Evolutionary conservation across 2,329 filamentous ascomycete genomes (phyloP).

Genomic region (Scedosporium aurantiacum): DNA sequence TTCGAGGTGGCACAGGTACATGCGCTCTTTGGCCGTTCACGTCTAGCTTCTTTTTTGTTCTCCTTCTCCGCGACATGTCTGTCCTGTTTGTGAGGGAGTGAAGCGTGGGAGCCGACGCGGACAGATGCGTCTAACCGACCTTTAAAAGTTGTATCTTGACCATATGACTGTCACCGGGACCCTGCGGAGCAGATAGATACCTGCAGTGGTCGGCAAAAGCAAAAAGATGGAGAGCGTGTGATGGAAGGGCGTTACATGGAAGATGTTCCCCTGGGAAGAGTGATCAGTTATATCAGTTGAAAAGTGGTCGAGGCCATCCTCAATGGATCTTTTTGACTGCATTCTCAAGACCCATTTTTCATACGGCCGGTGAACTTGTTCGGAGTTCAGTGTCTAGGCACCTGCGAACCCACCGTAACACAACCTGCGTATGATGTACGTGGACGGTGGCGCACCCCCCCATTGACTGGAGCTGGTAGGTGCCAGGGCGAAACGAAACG

Average conservation of each 20-base stretch:
- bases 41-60: neutral
- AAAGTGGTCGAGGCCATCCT: neutral
- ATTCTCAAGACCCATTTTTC: too few relatives aligned
- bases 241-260: neutral
- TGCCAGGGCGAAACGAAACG: neutral
- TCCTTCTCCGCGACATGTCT: too few relatives aligned
- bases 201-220: neutral
- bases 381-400: neutral
- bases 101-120: conserved; percentile 1
- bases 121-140: conserved; percentile 2
- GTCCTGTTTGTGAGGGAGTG: neutral
- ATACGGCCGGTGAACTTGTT: too few relatives aligned
- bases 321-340: too few relatives aligned
- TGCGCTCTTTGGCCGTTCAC: neutral
- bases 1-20: neutral
- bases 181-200: neutral
- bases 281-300: too few relatives aligned
- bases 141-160: neutral
- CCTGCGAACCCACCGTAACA: conserved; percentile 6
- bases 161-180: neutral
- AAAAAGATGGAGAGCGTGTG: neutral
- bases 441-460: neutral
- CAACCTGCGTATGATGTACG: conserved; percentile 1
- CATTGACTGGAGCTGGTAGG: neutral
- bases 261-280: neutral